Evolutionary conservation across 495 filamentous ascomycete species (phyloP).

Genomic region (Penicillium steckii): DNA sequence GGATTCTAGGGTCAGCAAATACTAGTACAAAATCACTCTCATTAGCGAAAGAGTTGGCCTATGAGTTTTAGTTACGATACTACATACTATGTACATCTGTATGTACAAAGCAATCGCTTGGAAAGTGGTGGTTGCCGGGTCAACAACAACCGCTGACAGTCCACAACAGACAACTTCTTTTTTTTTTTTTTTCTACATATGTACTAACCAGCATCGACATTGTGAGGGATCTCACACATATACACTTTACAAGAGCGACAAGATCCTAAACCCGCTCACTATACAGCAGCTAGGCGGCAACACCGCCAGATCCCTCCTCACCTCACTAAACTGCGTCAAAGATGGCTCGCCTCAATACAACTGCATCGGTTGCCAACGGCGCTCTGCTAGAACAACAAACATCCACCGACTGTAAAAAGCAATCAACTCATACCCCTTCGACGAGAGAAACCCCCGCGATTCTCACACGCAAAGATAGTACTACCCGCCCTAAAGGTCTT

Average conservation of each 20-base stretch:
- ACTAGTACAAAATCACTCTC: no score
- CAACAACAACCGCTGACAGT: constrained; percentile 15
- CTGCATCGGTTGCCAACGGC: neutral
- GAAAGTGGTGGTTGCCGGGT: constrained; percentile 14
- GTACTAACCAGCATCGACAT: neutral
- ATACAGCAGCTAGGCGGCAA: neutral
- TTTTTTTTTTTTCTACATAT: no score
- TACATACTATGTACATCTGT: no score
- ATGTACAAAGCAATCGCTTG: neutral
- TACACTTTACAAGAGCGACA: no score
- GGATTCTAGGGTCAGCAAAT: no score
- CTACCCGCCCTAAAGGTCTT: constrained; percentile 1
- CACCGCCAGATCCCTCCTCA: neutral
- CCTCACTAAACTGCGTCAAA: neutral
- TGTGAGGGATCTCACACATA: neutral
- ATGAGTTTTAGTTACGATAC: no score
- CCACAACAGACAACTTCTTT: neutral
- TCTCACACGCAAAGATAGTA: neutral
- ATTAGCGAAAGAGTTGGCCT: no score
- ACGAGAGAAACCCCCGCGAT: neutral
- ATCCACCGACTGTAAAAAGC: neutral
- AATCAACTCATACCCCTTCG: neutral
- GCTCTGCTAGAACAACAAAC: no score
- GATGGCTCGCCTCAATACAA: neutral
- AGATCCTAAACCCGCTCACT: no score